Base-by-base conservation (phyloP, 2,329 filamentous ascomycete genomes). In the Elsinoe necatrix region DNA sequence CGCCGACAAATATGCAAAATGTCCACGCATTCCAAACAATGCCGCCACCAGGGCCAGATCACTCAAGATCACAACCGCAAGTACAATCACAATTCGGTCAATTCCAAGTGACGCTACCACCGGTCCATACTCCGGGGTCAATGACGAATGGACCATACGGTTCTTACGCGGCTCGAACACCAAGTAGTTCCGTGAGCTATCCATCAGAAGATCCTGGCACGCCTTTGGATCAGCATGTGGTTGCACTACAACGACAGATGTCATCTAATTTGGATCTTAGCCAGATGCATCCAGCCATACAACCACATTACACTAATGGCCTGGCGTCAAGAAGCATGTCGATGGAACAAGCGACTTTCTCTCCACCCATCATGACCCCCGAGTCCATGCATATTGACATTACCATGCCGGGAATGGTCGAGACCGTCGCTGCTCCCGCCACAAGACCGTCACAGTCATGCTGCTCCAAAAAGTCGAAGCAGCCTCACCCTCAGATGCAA, bases 401-500 rank as follows among this genome's bases (percentile, higher is more conserved):
- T 55, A 31, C 37, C 54, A 55, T 52, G 41, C 25, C 16, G 25
- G 27, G n/a, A 8, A 35, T 52, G 29, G 14, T 14, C 5, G 25
- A 52, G 11, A 52, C 18, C 3, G 25, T 52, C 14, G 11, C 31
- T 12, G 47, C 35, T 4, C 41, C 57, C 12, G 39, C 37, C 7
- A 31, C 29, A 11, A 39, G 48, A 14, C 39, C 54, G 1, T 51
- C 57, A 21, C 57, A 58, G 42, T 57, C 57, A 21, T 60, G 59
- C 37, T 60, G 59, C 29, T 58, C 59, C 4, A 20, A 23, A 7
- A 55, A 56, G 35, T 23, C 55, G 16, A 37, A 31, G 31, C 41
- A 37, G 21, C 47, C 52, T 23, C 21, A 12, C 5, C 50, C 34
- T 20, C 35, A 51, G 16, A 39, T 51, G 16, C 51, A 56, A 29